A percentile compares a stretch with the other conserved stretches of the same genome.
These are phyloP conservation scores for Seminavis robusta DNA, from an alignment of 108 stramenopile species.

Conservation along the genomic window DNA sequence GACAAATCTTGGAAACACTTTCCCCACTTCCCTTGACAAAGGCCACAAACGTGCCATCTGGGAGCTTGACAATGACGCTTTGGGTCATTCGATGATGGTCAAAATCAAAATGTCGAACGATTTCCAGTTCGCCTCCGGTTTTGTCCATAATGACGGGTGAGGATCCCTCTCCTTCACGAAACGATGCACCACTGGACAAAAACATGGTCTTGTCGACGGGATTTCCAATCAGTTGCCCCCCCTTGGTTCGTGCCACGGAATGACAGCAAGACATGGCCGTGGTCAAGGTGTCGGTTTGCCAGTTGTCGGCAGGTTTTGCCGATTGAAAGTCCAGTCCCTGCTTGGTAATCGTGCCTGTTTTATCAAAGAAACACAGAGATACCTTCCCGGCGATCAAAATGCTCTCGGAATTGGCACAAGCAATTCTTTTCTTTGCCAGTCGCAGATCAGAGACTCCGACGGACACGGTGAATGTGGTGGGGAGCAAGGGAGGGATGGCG, in stretches of 20 bases:
- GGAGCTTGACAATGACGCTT: conserved; percentile 47
- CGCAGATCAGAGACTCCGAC: conserved; percentile 60
- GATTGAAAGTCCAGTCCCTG: conserved; percentile 60
- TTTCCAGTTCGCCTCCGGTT: conserved; percentile 8
- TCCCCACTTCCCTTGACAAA: conserved; percentile 60
- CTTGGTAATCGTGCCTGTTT: conserved; percentile 78
- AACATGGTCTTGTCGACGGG: conserved; percentile 52
- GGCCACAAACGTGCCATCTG: conserved; percentile 15
- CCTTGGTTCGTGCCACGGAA: conserved; percentile 22
- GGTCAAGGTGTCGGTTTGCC: conserved; percentile 6
- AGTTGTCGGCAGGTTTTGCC: conserved; percentile 5
- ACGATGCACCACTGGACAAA: conserved; percentile 13
- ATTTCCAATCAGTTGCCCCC: conserved; percentile 49
- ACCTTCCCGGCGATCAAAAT: conserved; percentile 85
- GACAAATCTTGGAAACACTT: conserved; percentile 38
- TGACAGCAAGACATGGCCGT: conserved; percentile 57
- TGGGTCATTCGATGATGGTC: conserved; percentile 63
- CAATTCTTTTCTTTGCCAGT: conserved; percentile 46
- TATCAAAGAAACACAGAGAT: conserved; percentile 72
- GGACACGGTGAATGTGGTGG: conserved; percentile 65
- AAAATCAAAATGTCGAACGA: conserved; percentile 60
- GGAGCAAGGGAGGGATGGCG: conserved; percentile 49
- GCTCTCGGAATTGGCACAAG: conserved; percentile 61
- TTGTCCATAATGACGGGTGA: not conserved
- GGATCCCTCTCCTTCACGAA: not conserved